Base-by-base conservation (phyloP, 2,329 filamentous ascomycete species). In the Microdochium nivale region DNA sequence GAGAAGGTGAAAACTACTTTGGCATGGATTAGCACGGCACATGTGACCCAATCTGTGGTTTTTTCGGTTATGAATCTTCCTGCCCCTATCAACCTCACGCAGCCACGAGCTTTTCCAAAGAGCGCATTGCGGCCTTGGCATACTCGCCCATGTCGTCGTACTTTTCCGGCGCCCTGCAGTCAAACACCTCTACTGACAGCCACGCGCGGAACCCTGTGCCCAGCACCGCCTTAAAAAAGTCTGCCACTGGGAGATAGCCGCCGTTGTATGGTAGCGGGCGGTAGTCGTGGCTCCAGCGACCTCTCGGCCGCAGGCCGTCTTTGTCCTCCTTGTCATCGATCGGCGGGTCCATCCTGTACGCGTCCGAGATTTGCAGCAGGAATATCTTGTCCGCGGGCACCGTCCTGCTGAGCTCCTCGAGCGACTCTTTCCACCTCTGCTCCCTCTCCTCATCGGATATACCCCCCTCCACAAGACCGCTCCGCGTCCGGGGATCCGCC, bases 321-420 rank as follows among this genome's bases (percentile, higher is more conserved):
- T 77, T 69, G 32, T 79, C 73, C 0, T 64, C 59, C 46, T 77
- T 65, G 3, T 72, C 68, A 23, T 73, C 65, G 4, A 90, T 62
- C 0, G 85, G 82, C 3, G 73, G 67, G 0, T 72, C 69, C 35
- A 81, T 75, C 58, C 76, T 81, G 62, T 90, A 90, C 0, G 83
- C 88, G 62, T 92, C 87, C 2, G 80, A 86, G 50, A 91, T 83
- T 63, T 91, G 87, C 2, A 91, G 64, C 0, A 90, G 69, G 62
- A 80, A 90, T 37, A 91, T 88, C 70, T 87, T 90, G 2, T 87
- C 81, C 0, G 75, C 67, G 0, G 86, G 84, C 0, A 91, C 66
- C 0, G 76, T 80, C 1, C 59, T 62, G 0, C 72, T 68, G 1
- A 91, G 73, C 46, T 81, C 75, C 1, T 73, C 65, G 19, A 88